These are phyloP conservation scores for Nemania sp. DNA, from an alignment of 2,329 filamentous ascomycete genomes.

Conservation along the genomic window DNA sequence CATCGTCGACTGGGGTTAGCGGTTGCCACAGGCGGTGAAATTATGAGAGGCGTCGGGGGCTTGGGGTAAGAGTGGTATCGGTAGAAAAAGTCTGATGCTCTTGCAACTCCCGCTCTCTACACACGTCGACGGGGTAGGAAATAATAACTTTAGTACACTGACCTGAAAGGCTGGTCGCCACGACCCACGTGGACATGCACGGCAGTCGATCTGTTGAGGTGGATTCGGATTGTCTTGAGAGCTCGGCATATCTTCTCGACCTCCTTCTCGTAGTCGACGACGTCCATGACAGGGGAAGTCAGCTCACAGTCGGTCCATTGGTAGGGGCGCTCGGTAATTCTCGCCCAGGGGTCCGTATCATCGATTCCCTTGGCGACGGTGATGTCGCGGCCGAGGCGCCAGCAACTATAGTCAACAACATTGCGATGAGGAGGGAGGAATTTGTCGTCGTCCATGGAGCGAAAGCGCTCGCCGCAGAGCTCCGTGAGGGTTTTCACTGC, in stretches of 20 bases:
- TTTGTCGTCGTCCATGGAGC: slow-evolving; percentile 18
- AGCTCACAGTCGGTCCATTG: slow-evolving; percentile 31
- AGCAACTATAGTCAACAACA: slow-evolving; percentile 29
- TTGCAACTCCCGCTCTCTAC: not conserved
- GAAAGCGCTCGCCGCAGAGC: slow-evolving; percentile 19
- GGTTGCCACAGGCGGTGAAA: not conserved
- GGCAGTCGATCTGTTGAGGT: slow-evolving; percentile 31
- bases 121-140: not conserved
- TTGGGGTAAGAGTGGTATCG: not conserved
- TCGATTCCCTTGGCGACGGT: slow-evolving; percentile 12
- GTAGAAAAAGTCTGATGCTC: not conserved
- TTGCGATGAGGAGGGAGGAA: slow-evolving; percentile 26
- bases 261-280: slow-evolving; percentile 19
- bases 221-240: slow-evolving; percentile 28
- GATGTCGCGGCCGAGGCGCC: slow-evolving; percentile 30
- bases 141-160: not conserved
- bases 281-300: slow-evolving; percentile 31
- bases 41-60: not conserved
- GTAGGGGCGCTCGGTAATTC: slow-evolving; percentile 5
- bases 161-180: slow-evolving; percentile 34
- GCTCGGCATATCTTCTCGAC: slow-evolving; percentile 30
- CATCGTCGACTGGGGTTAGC: not conserved
- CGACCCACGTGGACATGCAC: slow-evolving; percentile 38
- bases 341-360: not conserved
- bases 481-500: slow-evolving; percentile 4